Base-by-base conservation (phyloP, 495 filamentous ascomycete species). In the Gamarada debralockiae region DNA sequence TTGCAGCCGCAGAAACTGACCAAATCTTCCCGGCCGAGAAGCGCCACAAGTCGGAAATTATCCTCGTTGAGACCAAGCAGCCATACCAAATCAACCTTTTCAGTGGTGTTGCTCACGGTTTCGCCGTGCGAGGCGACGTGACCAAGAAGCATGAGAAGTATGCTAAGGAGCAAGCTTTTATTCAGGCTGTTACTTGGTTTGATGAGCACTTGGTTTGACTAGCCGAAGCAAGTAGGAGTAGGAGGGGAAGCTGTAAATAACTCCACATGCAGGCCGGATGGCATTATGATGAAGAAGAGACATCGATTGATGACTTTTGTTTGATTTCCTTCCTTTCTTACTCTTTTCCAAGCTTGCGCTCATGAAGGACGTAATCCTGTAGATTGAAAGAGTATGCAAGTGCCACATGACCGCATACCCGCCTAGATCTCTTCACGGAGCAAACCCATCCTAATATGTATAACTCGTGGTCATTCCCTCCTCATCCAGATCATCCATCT, bases 91-190 rank as follows among this genome's bases (percentile, higher is more conserved):
- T 95, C 65, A 89, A 80, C 67, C 69, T 95, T 40, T 93, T 78
- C 76, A 80, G 83, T 18, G 83, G 82, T 43, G 86, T 93, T 41
- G 59, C 61, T 20, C 91, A 95, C 65, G 91, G 91, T 7, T 96
- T 95, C 59, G 73, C 84, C n/a, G 83, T 92, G 21, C 77, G 88
- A 25, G 70, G 74, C 33, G 87, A 93, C 60, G 55, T 79, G 36
- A 77, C 55, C 57, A 75, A 84, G 49, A 80, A 77, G 63, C 48
- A 69, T 37, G 67, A 79, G 66, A 89, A 83, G 74, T 93, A 76
- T 55, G 85, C 88, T 43, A 92, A 91, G 78, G 88, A 96, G 73
- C 81, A 86, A 72, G 90, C 90, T 22, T 93, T 93, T 64, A 63
- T 76, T 49, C 89, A 95, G 73, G 89, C 89, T 48, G 74, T 91